Evolutionary conservation across 768 basidiomycete species (phyloP), one percentile per base, ranked within the genome.

Genomic region (Lactarius evosmus): DNA sequence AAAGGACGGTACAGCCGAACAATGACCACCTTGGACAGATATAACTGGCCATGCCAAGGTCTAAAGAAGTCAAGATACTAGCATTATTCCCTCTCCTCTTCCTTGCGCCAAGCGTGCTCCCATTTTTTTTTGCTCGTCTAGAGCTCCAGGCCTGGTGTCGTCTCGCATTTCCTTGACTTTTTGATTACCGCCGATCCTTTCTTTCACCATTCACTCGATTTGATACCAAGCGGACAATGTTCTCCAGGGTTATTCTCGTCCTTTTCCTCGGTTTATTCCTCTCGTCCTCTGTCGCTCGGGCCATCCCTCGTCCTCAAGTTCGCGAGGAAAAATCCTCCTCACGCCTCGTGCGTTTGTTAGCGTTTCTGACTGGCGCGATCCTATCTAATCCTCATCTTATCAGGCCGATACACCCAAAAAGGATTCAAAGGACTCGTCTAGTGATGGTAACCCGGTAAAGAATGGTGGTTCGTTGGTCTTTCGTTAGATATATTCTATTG

Each of bases 291-390:
- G 19, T 32, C 32, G 54, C 25, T 17, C 41, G 34, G 4, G 54
- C 38, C 14, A 0, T 36, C 27, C 60, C 60, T 32, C 12, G 81
- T 72, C 6, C 80, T 76, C 62, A 2, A 16, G 65, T 78, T 77
- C 30, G 17, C 29, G 51, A n/a, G 27, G 0, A 19, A 19, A 29
- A 29, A 0, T 0, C 14, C 7, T 8, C 22, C 4, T 49, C 46
- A 5, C 27, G 3, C 16, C 4, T 29, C 0, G 51, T 52, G 29
- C 51, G 51, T 32, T 29, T 32, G 51, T 52, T 11, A 29, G 51
- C 19, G 9, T 22, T 19, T 19, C 9, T 17, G 17, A n/a, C 14
- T 16, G 16, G 33, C 25, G 25, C 22, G 5, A 22, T 49, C 46
- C 22, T 25, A 58, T 50, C 33, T 58, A n/a, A 32, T 17, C 19